Percentiles rank a stretch among this genome's conserved stretches.
phyloP scores from a whole-genome alignment of 306 rosid species.

The Canavalia gladiata region DNA sequence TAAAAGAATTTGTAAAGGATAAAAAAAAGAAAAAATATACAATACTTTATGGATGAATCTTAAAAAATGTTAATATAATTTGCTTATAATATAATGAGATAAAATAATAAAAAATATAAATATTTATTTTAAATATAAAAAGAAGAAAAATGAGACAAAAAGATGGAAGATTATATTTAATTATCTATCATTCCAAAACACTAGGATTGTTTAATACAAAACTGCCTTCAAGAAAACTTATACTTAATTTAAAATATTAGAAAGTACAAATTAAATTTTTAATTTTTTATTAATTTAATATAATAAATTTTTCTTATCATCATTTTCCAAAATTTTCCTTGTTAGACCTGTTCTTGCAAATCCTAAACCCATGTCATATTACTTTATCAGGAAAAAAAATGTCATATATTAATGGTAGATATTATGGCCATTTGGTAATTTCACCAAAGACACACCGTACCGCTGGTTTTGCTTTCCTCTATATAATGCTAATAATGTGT shows the following conservation, averaged over 20 bases:
- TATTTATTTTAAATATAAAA: too few relatives aligned
- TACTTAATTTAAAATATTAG: background rate
- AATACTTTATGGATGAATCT: too few relatives aligned
- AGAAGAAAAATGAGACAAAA: too few relatives aligned
- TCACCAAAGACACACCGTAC: background rate
- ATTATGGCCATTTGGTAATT: conserved; percentile 13
- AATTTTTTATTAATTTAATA: background rate
- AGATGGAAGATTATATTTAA: too few relatives aligned
- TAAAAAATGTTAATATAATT: too few relatives aligned
- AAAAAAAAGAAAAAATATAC: too few relatives aligned
- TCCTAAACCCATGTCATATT: background rate
- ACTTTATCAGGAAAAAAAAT: background rate
- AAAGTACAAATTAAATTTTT: background rate
- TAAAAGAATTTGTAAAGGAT: too few relatives aligned
- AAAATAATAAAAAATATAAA: too few relatives aligned
- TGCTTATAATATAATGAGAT: too few relatives aligned
- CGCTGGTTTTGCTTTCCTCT: background rate
- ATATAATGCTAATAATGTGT: conserved; percentile 7
- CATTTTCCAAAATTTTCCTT: background rate
- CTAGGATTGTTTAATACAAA: background rate
- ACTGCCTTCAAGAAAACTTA: too few relatives aligned
- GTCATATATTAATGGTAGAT: background rate
- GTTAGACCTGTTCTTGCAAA: background rate
- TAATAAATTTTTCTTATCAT: background rate
- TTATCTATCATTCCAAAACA: background rate